Conservation (phyloP, 345 rosid genomes). For the Acer negundo region DNA sequence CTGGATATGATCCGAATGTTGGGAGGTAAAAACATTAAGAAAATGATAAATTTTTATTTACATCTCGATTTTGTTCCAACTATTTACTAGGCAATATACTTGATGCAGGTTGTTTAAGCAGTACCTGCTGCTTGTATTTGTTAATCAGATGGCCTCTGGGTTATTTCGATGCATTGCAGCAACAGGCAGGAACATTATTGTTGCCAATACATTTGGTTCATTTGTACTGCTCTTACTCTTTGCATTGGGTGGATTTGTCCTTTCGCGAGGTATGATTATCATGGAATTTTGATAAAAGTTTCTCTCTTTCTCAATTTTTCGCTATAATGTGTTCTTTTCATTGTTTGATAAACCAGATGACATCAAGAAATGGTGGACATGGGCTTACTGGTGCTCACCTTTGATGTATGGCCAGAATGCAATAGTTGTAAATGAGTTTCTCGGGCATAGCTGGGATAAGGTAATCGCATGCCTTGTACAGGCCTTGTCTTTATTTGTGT, state of each 20-base stretch:
- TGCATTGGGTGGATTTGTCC: constrained; percentile 45
- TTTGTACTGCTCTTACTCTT: constrained; percentile 46
- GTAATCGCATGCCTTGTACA: constrained; percentile 27
- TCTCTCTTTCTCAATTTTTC: not conserved
- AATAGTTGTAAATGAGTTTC: constrained; percentile 47
- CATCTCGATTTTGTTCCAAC: not conserved
- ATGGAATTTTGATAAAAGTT: not conserved
- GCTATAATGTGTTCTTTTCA: not conserved
- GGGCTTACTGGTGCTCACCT: constrained; percentile 67
- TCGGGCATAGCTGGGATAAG: constrained; percentile 51
- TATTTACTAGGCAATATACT: not conserved
- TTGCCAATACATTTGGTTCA: constrained; percentile 52
- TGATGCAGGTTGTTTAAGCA: constrained; percentile 54
- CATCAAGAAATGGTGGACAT: constrained; percentile 62
- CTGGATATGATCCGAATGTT: constrained; percentile 69
- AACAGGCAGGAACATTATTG: constrained; percentile 46
- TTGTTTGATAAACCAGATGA: constrained; percentile 36
- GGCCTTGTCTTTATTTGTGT: constrained; percentile 2
- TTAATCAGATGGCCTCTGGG: constrained; percentile 54
- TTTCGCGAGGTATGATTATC: constrained; percentile 33
- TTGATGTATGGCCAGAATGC: constrained; percentile 69
- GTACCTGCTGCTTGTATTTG: constrained; percentile 38
- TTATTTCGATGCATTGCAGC: constrained; percentile 59
- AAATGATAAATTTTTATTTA: not conserved
- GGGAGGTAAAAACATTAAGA: constrained; percentile 47